phyloP scores from a whole-genome alignment of 805 yeast genomes.

The Spathaspora sp. region DNA sequence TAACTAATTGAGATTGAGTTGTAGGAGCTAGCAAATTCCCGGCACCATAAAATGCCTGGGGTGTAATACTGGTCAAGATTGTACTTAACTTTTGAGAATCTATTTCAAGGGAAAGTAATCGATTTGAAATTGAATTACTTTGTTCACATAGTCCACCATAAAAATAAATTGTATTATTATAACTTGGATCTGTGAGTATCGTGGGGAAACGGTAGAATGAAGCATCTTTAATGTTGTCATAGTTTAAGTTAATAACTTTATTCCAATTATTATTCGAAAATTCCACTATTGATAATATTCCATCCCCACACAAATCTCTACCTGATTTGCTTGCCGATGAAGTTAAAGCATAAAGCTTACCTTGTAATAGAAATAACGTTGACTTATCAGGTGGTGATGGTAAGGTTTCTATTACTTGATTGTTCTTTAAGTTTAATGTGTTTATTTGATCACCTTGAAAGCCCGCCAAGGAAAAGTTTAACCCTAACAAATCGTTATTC shows the following conservation, averaged over 20 bases:
- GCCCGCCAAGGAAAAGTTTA: constrained; percentile 35
- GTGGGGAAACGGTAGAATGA: constrained; percentile 34
- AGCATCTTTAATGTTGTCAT: constrained; percentile 18
- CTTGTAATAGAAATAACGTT: constrained; percentile 26
- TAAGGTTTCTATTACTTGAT: constrained; percentile 19
- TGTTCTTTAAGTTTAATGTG: constrained; percentile 16
- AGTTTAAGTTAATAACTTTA: not conserved
- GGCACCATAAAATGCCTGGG: constrained; percentile 55
- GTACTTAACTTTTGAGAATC: constrained; percentile 26
- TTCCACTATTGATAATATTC: constrained; percentile 19
- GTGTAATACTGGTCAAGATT: constrained; percentile 48
- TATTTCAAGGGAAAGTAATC: constrained; percentile 46
- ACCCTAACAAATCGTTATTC: constrained; percentile 32
- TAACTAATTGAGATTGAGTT: constrained; percentile 46
- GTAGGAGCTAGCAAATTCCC: constrained; percentile 40
- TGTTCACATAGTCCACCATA: constrained; percentile 48
- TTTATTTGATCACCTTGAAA: constrained; percentile 10
- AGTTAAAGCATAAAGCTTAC: constrained; percentile 25
- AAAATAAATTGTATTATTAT: constrained; percentile 40
- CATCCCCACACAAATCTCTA: constrained; percentile 22
- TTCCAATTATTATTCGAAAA: constrained; percentile 21
- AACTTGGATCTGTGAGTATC: constrained; percentile 37
- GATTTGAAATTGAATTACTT: constrained; percentile 26
- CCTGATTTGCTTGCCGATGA: constrained; percentile 6
- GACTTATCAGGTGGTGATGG: constrained; percentile 31